These are phyloP conservation scores for Penicillium decumbens DNA, from an alignment of 2,329 filamentous ascomycete species.

Conservation along the genomic window DNA sequence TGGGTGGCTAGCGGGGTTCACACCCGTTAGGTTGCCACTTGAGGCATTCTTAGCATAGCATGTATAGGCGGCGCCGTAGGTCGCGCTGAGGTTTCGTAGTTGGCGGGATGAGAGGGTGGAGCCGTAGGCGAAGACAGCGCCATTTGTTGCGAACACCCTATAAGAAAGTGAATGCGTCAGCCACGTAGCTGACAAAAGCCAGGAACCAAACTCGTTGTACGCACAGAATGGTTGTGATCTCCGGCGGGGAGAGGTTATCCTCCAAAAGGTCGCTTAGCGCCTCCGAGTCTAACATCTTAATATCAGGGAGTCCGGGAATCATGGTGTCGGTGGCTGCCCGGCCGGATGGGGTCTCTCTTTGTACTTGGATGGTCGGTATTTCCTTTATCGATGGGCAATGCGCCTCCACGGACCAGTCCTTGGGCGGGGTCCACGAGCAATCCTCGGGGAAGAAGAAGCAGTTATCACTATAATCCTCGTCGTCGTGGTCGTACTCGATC, in stretches of 20 bases:
- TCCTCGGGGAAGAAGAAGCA: constrained; percentile 45
- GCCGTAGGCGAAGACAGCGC: constrained; percentile 43
- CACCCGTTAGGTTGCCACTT: constrained; percentile 41
- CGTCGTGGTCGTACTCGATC: constrained; percentile 43
- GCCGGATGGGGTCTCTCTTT: constrained; percentile 13
- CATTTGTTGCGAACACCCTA: constrained; percentile 43
- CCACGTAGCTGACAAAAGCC: background rate
- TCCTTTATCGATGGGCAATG: constrained; percentile 12
- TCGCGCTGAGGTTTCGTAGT: constrained; percentile 41
- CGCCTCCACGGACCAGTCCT: constrained; percentile 28
- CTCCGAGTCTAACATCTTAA: constrained; percentile 43
- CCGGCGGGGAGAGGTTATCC: constrained; percentile 42
- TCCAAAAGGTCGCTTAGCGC: constrained; percentile 40
- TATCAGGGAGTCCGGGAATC: constrained; percentile 41
- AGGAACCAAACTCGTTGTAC: background rate
- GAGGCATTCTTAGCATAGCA: constrained; percentile 41
- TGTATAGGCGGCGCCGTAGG: constrained; percentile 43
- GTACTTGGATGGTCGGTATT: constrained; percentile 6
- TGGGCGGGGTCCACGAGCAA: constrained; percentile 38
- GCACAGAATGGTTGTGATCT: constrained; percentile 45
- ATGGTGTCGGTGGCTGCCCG: constrained; percentile 30
- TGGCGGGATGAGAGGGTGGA: constrained; percentile 39
- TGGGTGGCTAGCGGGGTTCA: constrained; percentile 41
- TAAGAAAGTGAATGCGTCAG: background rate
- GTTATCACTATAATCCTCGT: constrained; percentile 41